Evolutionary conservation across 164 flowering plant genomes (phyloP), one percentile per base, ranked within the genome.

Genomic region (Platanus orientalis): DNA sequence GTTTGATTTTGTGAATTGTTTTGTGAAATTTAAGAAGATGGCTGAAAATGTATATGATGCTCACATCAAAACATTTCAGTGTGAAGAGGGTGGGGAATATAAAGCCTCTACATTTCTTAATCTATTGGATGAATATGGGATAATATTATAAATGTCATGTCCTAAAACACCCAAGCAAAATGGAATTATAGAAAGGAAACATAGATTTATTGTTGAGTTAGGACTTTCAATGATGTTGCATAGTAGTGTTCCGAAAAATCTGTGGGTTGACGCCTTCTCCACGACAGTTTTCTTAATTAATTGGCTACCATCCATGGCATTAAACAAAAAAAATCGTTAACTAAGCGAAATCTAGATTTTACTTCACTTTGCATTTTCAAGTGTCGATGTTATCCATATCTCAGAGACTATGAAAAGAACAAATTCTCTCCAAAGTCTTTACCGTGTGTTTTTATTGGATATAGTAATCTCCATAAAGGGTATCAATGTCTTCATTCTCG

Each of bases 401-500:
- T 64, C n/a, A 19, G 36, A 2, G 32, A 44, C 7, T 32, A 27
- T 53, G 11, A 9, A 0, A 19, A n/a, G n/a, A n/a, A n/a, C n/a
- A n/a, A n/a, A n/a, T n/a, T n/a, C n/a, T n/a, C n/a, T n/a, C n/a
- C n/a, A n/a, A n/a, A n/a, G n/a, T n/a, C n/a, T n/a, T n/a, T n/a
- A n/a, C n/a, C n/a, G n/a, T n/a, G n/a, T n/a, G 10, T n/a, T n/a
- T n/a, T 65, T 20, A 16, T 65, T 2, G 65, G 61, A 4, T 60
- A 65, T 47, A 49, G 32, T 44, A 1, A 21, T 30, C 10, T 26
- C 7, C 63, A 65, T 61, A 29, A 57, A 13, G 66, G 61, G 1
- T 61, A 55, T 21, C 25, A 24, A 20, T 71, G 74, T 19, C 21
- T 71, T 3, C 12, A 56, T 40, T 34, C 55, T n/a, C n/a, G n/a